Percentiles rank a stretch among this genome's conserved stretches.
These are phyloP conservation scores for Chlamydomonas sp. DNA, from an alignment of 139 green algal genomes.

Conservation along the genomic window DNA sequence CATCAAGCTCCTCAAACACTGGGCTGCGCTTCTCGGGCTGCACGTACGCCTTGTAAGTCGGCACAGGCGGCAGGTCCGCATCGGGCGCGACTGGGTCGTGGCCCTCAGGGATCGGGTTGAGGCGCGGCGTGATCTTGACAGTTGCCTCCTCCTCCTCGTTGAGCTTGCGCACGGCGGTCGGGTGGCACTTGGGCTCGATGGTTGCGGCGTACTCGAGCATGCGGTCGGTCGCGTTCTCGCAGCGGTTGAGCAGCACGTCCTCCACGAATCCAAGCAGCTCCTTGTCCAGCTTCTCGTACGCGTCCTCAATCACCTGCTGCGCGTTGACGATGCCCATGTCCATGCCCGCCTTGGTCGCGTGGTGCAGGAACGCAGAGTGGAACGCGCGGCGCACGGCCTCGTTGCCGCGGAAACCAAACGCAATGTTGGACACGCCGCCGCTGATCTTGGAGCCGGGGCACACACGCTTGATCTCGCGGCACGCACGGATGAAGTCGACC, in stretches of 20 bases:
- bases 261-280: slow-evolving; percentile 94
- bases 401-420: slow-evolving; percentile 98
- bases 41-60: slow-evolving; percentile 37
- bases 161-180: slow-evolving; percentile 24
- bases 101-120: slow-evolving; percentile 46
- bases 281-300: slow-evolving; percentile 96
- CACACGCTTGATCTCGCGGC: slow-evolving; percentile 85
- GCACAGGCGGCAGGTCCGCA: slow-evolving; percentile 40
- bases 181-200: slow-evolving; percentile 28
- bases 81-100: slow-evolving; percentile 37
- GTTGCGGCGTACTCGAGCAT: slow-evolving; percentile 61
- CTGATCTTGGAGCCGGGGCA: slow-evolving; percentile 93
- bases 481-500: slow-evolving; percentile 95
- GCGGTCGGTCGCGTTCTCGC: slow-evolving; percentile 63
- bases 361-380: slow-evolving; percentile 90
- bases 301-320: slow-evolving; percentile 83
- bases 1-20: slow-evolving; percentile 48
- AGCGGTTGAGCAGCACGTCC: slow-evolving; percentile 94
- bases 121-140: slow-evolving; percentile 22
- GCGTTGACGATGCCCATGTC: slow-evolving; percentile 99
- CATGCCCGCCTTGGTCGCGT: slow-evolving; percentile 92
- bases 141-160: no score
- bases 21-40: slow-evolving; percentile 4
- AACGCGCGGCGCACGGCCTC: slow-evolving; percentile 88
- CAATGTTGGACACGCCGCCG: slow-evolving; percentile 96